phyloP scores from a whole-genome alignment of 805 yeast genomes.

The Barnettozyma pratensis region DNA sequence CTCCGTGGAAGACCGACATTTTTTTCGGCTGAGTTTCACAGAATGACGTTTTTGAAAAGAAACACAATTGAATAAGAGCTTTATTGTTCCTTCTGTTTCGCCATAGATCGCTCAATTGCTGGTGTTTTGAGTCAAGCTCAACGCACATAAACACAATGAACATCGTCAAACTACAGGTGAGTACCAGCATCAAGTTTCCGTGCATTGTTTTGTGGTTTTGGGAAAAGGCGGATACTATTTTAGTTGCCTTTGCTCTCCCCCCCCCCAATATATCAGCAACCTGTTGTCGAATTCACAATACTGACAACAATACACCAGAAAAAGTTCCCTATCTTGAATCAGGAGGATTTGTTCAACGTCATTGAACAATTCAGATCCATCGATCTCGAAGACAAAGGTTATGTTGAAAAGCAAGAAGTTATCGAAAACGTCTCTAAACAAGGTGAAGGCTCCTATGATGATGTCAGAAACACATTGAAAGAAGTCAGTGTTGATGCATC shows the following conservation, averaged over 20 bases:
- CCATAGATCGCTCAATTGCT: background rate
- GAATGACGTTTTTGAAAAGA: background rate
- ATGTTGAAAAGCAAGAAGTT: constrained; percentile 87
- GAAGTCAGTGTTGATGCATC: constrained; percentile 91
- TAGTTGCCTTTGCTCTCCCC: background rate
- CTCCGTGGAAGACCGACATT: no score
- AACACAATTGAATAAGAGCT: background rate
- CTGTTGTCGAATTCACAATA: background rate
- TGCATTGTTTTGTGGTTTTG: background rate
- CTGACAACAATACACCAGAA: constrained; percentile 36
- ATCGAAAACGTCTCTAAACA: constrained; percentile 74
- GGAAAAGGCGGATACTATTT: background rate
- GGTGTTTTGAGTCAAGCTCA: background rate
- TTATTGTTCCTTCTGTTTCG: background rate
- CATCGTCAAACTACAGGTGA: constrained; percentile 56
- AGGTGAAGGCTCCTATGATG: constrained; percentile 84
- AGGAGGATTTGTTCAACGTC: constrained; percentile 78
- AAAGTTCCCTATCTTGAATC: constrained; percentile 81
- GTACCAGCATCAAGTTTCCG: constrained; percentile 18
- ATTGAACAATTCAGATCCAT: constrained; percentile 84
- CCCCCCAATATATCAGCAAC: constrained; percentile 1
- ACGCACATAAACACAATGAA: constrained; percentile 37
- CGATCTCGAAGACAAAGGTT: constrained; percentile 89
- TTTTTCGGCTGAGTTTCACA: background rate
- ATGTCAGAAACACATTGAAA: constrained; percentile 89